Conservation (phyloP, 2,329 filamentous ascomycete genomes). For the Cladorrhinum sp. region DNA sequence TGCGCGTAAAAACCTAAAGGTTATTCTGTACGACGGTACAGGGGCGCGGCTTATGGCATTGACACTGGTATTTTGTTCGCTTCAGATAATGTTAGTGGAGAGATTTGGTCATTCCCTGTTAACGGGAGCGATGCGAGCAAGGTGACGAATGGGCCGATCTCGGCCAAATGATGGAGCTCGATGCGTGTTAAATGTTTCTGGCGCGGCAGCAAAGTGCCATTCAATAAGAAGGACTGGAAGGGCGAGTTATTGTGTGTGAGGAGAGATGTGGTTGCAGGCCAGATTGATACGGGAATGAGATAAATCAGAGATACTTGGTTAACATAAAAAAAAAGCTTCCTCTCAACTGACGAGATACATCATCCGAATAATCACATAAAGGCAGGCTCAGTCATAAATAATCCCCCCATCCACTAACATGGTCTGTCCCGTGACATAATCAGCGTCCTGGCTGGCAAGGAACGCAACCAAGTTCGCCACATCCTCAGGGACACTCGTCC, state of each 20-base stretch:
- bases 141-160: neutral
- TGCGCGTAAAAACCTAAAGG: too few relatives aligned
- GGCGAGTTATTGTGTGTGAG: neutral
- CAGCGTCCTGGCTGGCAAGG: constrained; percentile 34
- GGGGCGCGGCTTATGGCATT: neutral
- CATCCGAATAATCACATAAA: neutral
- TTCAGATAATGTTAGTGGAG: neutral
- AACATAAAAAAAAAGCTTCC: too few relatives aligned
- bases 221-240: too few relatives aligned
- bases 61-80: neutral
- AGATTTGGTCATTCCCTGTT: neutral
- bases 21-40: too few relatives aligned
- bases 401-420: constrained; percentile 24
- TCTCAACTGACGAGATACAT: neutral
- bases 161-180: neutral
- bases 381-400: constrained; percentile 15
- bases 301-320: too few relatives aligned
- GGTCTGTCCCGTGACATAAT: constrained; percentile 26
- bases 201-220: too few relatives aligned
- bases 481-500: constrained; percentile 48
- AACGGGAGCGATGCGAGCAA: neutral
- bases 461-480: constrained; percentile 46
- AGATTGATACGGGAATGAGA: too few relatives aligned
- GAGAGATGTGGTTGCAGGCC: neutral
- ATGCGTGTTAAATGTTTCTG: neutral